Evolutionary conservation across 257 asterid species (phyloP).

Genomic region (Przewalskia tangutica): DNA sequence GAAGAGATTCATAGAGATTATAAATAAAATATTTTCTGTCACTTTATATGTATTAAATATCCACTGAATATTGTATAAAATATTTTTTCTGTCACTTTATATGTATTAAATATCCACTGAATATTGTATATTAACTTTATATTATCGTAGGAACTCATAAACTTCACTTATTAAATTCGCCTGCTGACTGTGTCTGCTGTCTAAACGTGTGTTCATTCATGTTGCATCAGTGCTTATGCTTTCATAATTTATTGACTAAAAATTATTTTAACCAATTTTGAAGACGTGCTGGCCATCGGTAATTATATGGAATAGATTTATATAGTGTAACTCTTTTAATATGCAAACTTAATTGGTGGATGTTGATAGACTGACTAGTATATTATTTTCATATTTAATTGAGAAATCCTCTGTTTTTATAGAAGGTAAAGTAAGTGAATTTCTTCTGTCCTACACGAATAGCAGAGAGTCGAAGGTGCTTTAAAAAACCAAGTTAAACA

Average conservation of each 20-base stretch:
- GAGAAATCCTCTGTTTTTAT: neutral
- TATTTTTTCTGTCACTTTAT: too few relatives aligned
- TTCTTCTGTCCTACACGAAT: neutral
- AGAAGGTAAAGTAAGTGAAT: neutral
- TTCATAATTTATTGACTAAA: neutral
- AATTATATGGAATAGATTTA: neutral
- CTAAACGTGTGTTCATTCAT: neutral
- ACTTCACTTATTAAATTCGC: rapidly evolving
- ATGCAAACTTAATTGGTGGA: neutral
- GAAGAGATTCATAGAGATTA: too few relatives aligned
- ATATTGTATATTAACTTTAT: neutral
- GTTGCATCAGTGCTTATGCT: neutral
- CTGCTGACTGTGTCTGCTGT: neutral
- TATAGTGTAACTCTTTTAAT: neutral
- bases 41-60: too few relatives aligned
- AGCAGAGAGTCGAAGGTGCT: too few relatives aligned
- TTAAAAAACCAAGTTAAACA: too few relatives aligned
- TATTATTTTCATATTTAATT: neutral
- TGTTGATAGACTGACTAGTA: neutral
- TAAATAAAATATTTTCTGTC: too few relatives aligned
- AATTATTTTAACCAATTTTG: neutral
- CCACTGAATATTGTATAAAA: too few relatives aligned
- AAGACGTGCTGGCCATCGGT: neutral
- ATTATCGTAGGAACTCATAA: rapidly evolving
- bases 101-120: too few relatives aligned